phyloP scores from a whole-genome alignment of 257 asterid species.

The Cruciata laevipes region DNA sequence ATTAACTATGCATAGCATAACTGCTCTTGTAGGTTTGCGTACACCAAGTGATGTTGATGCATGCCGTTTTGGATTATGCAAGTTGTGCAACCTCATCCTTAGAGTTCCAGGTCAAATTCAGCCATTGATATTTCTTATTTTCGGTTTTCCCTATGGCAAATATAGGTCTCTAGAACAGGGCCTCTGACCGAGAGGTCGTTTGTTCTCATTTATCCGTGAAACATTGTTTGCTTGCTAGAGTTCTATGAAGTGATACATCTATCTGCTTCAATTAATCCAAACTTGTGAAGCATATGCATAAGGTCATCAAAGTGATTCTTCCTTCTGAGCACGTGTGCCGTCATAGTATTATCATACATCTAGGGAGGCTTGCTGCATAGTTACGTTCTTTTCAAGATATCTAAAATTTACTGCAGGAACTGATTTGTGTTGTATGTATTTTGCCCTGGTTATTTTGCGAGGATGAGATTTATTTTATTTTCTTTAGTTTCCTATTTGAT shows the following conservation, averaged over 20 bases:
- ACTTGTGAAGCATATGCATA: neutral
- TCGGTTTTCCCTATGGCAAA: no score
- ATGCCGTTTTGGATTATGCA: slow-evolving; percentile 45
- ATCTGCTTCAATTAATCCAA: neutral
- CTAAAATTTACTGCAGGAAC: no score
- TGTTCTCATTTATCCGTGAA: neutral
- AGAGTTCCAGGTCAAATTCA: slow-evolving; percentile 59
- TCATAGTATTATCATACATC: neutral
- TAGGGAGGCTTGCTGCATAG: neutral
- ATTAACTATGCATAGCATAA: slow-evolving; percentile 18
- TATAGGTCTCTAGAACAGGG: no score
- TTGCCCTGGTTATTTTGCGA: neutral
- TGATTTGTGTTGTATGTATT: no score
- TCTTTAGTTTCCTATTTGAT: neutral
- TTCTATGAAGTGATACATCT: neutral
- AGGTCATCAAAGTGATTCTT: neutral
- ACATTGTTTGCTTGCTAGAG: neutral
- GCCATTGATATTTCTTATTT: neutral
- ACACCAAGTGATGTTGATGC: slow-evolving; percentile 41
- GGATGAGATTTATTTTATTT: neutral
- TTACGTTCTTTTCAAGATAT: neutral
- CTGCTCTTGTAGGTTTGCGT: slow-evolving; percentile 36
- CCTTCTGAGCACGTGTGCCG: neutral
- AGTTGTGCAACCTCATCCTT: slow-evolving; percentile 64
- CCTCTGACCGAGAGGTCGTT: no score